These are phyloP conservation scores for Verticillium zaregamsianum DNA, from an alignment of 2,329 filamentous ascomycete genomes.

Conservation along the genomic window DNA sequence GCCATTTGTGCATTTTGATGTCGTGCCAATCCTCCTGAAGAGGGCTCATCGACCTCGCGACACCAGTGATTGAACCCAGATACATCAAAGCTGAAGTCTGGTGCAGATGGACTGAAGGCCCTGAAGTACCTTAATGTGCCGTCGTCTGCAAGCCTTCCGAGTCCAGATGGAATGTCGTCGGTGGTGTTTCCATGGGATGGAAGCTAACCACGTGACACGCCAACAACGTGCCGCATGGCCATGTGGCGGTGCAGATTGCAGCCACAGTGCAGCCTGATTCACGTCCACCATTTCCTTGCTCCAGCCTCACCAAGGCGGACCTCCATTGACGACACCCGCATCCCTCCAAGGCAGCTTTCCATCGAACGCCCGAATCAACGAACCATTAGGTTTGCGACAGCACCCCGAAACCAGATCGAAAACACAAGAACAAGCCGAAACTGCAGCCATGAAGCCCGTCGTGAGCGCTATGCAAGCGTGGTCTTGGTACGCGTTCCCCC, in stretches of 20 bases:
- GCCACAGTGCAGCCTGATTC: not conserved
- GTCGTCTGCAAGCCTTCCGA: no score
- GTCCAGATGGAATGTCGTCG: no score
- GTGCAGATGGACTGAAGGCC: no score
- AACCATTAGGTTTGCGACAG: not conserved
- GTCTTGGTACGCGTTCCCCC: slow-evolving; percentile 68
- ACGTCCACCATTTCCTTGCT: not conserved
- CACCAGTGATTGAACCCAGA: no score
- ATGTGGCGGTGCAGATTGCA: not conserved
- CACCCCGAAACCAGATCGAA: not conserved
- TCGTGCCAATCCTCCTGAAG: no score
- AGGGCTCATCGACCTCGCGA: no score
- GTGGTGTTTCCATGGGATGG: no score
- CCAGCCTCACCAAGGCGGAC: not conserved
- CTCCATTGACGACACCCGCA: not conserved
- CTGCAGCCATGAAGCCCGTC: slow-evolving; percentile 81
- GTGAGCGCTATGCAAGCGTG: slow-evolving; percentile 90
- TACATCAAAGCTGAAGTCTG: no score
- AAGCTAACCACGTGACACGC: not conserved
- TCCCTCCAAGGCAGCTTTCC: not conserved
- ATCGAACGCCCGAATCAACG: not conserved
- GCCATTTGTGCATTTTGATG: not conserved
- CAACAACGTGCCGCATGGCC: not conserved
- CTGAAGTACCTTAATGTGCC: no score
- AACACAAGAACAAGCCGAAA: not conserved